Conservation (phyloP, 2,329 filamentous ascomycete species). For the Tothia fuscella region DNA sequence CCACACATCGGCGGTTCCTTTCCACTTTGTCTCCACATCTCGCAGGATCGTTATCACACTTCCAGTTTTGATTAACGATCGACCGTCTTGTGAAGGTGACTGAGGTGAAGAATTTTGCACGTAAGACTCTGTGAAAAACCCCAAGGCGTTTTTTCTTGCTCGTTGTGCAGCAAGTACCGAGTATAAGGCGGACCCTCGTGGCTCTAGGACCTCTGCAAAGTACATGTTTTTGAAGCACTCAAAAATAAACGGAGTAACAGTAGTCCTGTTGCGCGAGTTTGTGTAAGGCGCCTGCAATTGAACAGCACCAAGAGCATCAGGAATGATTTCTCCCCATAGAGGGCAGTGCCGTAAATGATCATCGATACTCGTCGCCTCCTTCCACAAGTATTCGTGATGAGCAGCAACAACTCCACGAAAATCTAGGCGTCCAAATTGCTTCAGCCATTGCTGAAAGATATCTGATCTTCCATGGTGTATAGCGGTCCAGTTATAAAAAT, state of each 20-base stretch:
- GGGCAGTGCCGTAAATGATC: conserved; percentile 20
- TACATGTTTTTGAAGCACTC: conserved; percentile 52
- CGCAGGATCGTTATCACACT: conserved; percentile 38
- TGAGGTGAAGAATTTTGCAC: not conserved
- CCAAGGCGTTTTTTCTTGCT: conserved; percentile 15
- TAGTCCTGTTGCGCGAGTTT: conserved; percentile 32
- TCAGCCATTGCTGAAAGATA: conserved; percentile 44
- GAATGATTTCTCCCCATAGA: conserved; percentile 27
- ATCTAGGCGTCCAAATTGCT: conserved; percentile 38
- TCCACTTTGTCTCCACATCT: conserved; percentile 45
- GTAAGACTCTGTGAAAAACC: conserved; percentile 12
- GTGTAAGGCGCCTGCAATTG: conserved; percentile 13
- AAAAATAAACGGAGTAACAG: conserved; percentile 60
- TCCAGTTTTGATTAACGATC: conserved; percentile 31
- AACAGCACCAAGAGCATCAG: no score
- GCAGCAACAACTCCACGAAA: conserved; percentile 51
- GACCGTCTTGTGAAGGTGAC: not conserved
- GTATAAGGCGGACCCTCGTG: conserved; percentile 12
- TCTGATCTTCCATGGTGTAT: conserved; percentile 30
- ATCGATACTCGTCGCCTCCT: conserved; percentile 47
- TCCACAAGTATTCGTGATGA: conserved; percentile 51
- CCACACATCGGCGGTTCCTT: conserved; percentile 45
- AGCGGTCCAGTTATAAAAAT: conserved; percentile 48
- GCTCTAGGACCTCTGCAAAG: conserved; percentile 42
- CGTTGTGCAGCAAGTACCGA: conserved; percentile 18